Evolutionary conservation across 208 protist species (phyloP), one percentile per base, ranked within the genome.

Genomic region (Leishmania gerbilli): DNA sequence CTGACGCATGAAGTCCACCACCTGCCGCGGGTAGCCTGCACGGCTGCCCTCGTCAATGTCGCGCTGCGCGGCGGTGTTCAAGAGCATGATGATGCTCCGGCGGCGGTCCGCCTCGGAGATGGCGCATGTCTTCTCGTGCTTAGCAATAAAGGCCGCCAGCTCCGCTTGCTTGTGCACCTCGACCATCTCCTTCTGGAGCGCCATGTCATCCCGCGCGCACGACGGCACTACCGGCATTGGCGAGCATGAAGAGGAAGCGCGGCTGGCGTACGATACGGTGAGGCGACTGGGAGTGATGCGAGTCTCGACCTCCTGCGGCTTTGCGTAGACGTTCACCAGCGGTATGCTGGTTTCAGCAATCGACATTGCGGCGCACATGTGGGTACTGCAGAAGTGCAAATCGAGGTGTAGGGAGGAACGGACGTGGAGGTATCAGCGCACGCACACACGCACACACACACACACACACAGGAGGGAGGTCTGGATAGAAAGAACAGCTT

Each of bases 1-100:
- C 56, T 89, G 86, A 6, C 60, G 76, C 80, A 92, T 91, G 71
- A 93, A 92, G n/a, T 86, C 56, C 24, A 93, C 55, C 47, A 93
- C 85, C 37, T 80, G 77, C 21, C 60, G 56, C n/a, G 84, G 81
- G 71, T 91, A 91, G 6, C 77, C 74, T 24, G 49, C 62, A 9
- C 40, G 53, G 2, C 53, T 56, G 19, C 82, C 88, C 8, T 85
- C 15, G 0, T 58, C 56, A 2, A 93, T n/a, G 74, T 90, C 88
- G 4, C 85, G 79, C 80, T 89, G 69, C 6, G 92, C 92, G 0
- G 92, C 92, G 77, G 55, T 77, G 40, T 62, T 80, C 42, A 93
- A 81, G 15, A 95, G 84, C 75, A 88, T 87, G 42, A 91, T 85
- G n/a, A 90, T 67, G 65, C 80, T 89, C 21, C 82, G 80, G 19